Conservation (phyloP, 805 yeast genomes). For the Candida manassasensis region DNA sequence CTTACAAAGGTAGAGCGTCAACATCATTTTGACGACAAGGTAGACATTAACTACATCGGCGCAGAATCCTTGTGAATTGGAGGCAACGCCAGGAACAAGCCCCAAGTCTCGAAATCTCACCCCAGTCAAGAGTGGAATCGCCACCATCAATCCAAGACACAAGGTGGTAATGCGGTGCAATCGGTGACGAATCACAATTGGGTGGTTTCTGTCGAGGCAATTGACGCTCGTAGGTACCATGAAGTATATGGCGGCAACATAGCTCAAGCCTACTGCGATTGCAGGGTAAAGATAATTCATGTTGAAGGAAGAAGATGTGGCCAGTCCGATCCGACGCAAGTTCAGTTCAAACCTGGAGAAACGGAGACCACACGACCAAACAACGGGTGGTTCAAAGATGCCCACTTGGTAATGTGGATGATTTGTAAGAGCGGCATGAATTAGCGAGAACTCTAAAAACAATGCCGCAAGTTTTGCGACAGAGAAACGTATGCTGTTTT, state of each 20-base stretch:
- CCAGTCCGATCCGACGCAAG: no score
- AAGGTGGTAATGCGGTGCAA: slow-evolving; percentile 29
- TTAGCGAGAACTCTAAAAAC: no score
- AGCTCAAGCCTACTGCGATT: slow-evolving; percentile 36
- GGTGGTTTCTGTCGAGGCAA: slow-evolving; percentile 37
- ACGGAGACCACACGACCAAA: no score
- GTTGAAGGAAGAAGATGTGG: no score
- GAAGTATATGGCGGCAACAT: slow-evolving; percentile 42
- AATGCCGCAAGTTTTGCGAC: no score
- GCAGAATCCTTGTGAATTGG: slow-evolving; percentile 5
- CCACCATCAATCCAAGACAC: slow-evolving; percentile 23
- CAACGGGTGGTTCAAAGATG: no score
- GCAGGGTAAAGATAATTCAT: slow-evolving; percentile 15
- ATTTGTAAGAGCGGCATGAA: no score
- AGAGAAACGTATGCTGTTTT: no score
- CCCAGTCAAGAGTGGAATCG: slow-evolving; percentile 23
- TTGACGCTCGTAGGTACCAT: slow-evolving; percentile 17
- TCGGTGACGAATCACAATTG: slow-evolving; percentile 38
- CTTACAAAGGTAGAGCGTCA: slow-evolving; percentile 41
- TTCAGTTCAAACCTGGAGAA: no score
- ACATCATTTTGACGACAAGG: slow-evolving; percentile 14
- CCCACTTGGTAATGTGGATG: no score
- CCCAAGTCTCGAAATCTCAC: slow-evolving; percentile 19
- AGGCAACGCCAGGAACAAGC: slow-evolving; percentile 30
- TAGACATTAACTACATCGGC: slow-evolving; percentile 13